Evolutionary conservation across 2,329 filamentous ascomycete species (phyloP), one percentile per base, ranked within the genome.

Genomic region (Trichoderma breve): DNA sequence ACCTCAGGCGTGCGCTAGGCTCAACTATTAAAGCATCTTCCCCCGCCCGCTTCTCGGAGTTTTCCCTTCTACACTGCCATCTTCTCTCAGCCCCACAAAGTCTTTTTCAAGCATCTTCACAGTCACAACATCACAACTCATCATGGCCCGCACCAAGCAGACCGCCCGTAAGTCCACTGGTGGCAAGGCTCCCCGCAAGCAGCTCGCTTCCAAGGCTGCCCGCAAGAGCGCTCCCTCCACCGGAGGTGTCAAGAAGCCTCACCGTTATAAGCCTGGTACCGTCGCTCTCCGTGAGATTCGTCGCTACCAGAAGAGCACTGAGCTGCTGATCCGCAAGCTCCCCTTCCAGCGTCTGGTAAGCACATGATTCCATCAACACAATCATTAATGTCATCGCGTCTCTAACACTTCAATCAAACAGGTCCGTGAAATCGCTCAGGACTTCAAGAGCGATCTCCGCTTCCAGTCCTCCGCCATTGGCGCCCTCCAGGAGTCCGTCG

Each of bases 381-480:
- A n/a, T 24, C 18, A 58, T 21, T 18, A 15, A 15, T 1, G n/a
- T 26, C n/a, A 26, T 24, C 30, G 30, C 24, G 12, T 26, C 34
- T 18, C 32, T 60, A 64, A 55, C 24, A 63, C 12, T 8, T 28
- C 6, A 3, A 28, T 30, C 15, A 18, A 7, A 30, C 78, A 89
- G 87, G 87, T 98, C 76, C 93, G 95, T 88, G 95, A 99, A 87
- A 97, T 98, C 74, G 94, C 94, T 51, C 92, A 97, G 84, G 93
- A 97, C 86, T 94, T 97, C 89, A 97, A 97, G 87, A 95, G 93
- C 78, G 93, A 97, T 77, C 92, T 97, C 74, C 93, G 95, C 82
- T 99, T 98, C 93, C 96, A 99, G 88, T 97, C 94, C 28, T 97
- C 95, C 61, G 96, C 96, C 83, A 98, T 99, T 82, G 93, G 94